Evolutionary conservation across 495 filamentous ascomycete species (phyloP).

Genomic region (Trichoderma virens): DNA sequence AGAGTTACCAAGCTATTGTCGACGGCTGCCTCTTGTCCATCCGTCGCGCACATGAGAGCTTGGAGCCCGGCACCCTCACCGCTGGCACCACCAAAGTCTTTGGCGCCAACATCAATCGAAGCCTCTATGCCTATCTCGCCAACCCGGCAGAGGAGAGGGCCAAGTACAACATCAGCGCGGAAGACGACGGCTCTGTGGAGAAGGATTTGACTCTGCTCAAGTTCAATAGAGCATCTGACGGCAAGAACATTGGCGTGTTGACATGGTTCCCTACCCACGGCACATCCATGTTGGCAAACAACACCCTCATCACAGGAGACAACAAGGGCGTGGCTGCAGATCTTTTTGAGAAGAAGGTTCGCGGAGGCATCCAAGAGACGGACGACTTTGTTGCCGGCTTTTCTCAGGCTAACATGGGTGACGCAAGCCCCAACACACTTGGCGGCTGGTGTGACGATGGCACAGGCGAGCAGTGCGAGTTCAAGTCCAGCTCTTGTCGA

Average conservation of each 20-base stretch:
- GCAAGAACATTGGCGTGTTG: slow-evolving; percentile 67
- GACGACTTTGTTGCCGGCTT: slow-evolving; percentile 87
- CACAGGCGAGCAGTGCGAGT: slow-evolving; percentile 58
- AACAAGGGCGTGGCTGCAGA: slow-evolving; percentile 94
- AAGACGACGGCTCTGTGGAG: slow-evolving; percentile 66
- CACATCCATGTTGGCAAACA: slow-evolving; percentile 86
- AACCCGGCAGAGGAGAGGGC: slow-evolving; percentile 77
- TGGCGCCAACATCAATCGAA: slow-evolving; percentile 87
- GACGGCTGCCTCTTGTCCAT: slow-evolving; percentile 80
- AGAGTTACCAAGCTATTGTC: slow-evolving; percentile 85
- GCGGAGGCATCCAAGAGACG: slow-evolving; percentile 40
- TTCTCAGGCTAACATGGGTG: slow-evolving; percentile 89
- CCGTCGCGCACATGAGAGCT: slow-evolving; percentile 66
- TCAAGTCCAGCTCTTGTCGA: slow-evolving; percentile 69
- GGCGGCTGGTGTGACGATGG: slow-evolving; percentile 82
- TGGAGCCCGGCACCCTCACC: slow-evolving; percentile 63
- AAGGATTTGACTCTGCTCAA: slow-evolving; percentile 78
- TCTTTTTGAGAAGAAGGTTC: slow-evolving; percentile 68
- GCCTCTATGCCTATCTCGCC: slow-evolving; percentile 81
- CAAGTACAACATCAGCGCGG: slow-evolving; percentile 51
- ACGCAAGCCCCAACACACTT: slow-evolving; percentile 82
- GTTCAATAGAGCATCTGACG: slow-evolving; percentile 65
- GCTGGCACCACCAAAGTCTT: slow-evolving; percentile 65
- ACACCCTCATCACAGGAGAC: slow-evolving; percentile 84
- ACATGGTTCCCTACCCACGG: slow-evolving; percentile 96